Conservation (phyloP, 306 rosid genomes). For the Dryas alaskensis region DNA sequence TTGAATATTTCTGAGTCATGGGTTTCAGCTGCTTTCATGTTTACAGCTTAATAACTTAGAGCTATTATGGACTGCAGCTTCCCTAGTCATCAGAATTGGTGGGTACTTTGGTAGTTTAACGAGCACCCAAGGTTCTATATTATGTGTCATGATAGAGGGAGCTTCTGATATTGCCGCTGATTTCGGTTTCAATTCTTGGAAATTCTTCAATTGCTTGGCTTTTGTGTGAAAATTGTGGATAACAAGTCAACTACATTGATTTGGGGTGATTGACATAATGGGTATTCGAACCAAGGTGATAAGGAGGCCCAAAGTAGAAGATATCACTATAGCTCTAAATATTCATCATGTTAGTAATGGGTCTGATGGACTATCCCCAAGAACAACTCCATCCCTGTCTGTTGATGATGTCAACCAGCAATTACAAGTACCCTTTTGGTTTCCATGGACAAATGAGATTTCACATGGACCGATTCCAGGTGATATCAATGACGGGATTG, state of each 20-base stretch:
- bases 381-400: constrained; percentile 26
- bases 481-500: constrained; percentile 68
- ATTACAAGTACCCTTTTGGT: constrained; percentile 44
- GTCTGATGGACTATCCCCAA: constrained; percentile 28
- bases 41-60: not conserved
- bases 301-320: constrained; percentile 42
- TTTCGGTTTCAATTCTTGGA: too few relatives aligned
- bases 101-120: too few relatives aligned
- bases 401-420: constrained; percentile 40
- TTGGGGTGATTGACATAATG: constrained; percentile 37
- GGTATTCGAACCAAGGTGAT: constrained; percentile 59
- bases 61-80: not conserved
- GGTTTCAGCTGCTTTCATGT: not conserved
- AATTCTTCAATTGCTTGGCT: not conserved
- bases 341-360: constrained; percentile 44
- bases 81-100: too few relatives aligned
- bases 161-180: too few relatives aligned
- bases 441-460: constrained; percentile 37
- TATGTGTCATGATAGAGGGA: too few relatives aligned
- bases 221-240: constrained; percentile 39
- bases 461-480: constrained; percentile 36
- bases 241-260: constrained; percentile 26
- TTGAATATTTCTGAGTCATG: not conserved
- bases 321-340: constrained; percentile 30
- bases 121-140: too few relatives aligned